Percentiles rank a stretch among this genome's conserved stretches.
These are phyloP conservation scores for Globisporangium canariense DNA, from an alignment of 352 stramenopile genomes.

Conservation along the genomic window DNA sequence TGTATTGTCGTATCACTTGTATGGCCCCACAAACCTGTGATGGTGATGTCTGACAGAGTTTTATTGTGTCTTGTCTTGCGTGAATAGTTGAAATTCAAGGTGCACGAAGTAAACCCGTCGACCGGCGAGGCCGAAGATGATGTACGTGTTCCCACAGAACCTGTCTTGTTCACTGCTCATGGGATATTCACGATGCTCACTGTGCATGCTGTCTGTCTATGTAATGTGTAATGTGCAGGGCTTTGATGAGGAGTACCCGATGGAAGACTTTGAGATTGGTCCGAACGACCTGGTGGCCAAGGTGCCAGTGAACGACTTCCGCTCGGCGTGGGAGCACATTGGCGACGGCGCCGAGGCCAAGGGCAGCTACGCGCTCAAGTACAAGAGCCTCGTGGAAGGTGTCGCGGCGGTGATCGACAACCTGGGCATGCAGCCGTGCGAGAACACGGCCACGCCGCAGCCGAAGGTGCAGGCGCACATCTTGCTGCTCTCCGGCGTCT, in stretches of 20 bases:
- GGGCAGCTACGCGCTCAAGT: constrained; percentile 95
- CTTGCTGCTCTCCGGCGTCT: constrained; percentile 95
- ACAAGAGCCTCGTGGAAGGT: constrained; percentile 96
- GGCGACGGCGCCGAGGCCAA: constrained; percentile 94
- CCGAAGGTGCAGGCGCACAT: constrained; percentile 94
- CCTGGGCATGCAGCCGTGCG: constrained; percentile 96
- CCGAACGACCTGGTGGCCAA: constrained; percentile 98
- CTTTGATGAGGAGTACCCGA: constrained; percentile 98
- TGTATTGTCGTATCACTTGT: constrained; percentile 1
- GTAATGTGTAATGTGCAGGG: constrained; percentile 34
- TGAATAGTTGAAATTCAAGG: constrained; percentile 91
- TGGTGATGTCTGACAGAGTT: background rate
- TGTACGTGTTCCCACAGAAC: constrained; percentile 18
- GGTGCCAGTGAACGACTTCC: constrained; percentile 95
- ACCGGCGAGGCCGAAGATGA: constrained; percentile 88
- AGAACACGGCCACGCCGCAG: constrained; percentile 89
- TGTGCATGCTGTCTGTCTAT: constrained; percentile 9
- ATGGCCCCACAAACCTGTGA: background rate
- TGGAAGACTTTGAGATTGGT: constrained; percentile 96
- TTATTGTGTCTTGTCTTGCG: background rate
- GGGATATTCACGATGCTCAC: background rate
- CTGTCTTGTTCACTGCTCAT: background rate
- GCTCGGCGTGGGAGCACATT: constrained; percentile 94
- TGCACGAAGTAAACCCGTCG: constrained; percentile 94
- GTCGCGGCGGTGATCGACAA: constrained; percentile 95